phyloP scores from a whole-genome alignment of 2,329 filamentous ascomycete species.

The Massarina eburnea region DNA sequence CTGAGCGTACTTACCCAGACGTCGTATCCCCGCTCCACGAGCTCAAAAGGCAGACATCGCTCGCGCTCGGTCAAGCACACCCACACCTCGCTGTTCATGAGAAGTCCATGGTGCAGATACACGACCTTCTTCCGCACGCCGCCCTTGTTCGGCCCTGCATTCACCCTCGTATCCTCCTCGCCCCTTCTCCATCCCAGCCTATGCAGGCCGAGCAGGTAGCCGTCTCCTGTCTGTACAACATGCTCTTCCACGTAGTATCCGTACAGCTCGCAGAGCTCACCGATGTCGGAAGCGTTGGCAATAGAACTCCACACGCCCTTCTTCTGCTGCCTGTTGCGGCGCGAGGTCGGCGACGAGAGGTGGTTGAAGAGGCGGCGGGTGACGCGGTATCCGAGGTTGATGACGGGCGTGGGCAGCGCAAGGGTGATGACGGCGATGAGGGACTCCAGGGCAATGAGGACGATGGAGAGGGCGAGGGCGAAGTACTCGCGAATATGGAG shows the following conservation, averaged over 20 bases:
- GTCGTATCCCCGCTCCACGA: slow-evolving; percentile 91
- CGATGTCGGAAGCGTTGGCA: slow-evolving; percentile 85
- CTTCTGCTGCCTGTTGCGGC: slow-evolving; percentile 67
- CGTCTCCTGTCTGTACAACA: slow-evolving; percentile 90
- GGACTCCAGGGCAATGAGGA: slow-evolving; percentile 79
- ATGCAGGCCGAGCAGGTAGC: slow-evolving; percentile 88
- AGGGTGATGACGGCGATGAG: slow-evolving; percentile 84
- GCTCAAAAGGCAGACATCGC: slow-evolving; percentile 81
- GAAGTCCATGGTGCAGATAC: slow-evolving; percentile 90
- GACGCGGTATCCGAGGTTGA: slow-evolving; percentile 77
- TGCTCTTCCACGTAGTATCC: slow-evolving; percentile 96
- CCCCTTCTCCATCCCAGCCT: slow-evolving; percentile 80
- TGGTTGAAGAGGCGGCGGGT: slow-evolving; percentile 83
- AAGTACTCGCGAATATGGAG: slow-evolving; percentile 74
- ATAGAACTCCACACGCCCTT: slow-evolving; percentile 76
- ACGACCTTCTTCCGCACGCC: slow-evolving; percentile 76
- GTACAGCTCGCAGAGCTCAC: slow-evolving; percentile 87
- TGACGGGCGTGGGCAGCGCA: slow-evolving; percentile 78
- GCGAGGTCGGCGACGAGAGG: slow-evolving; percentile 70
- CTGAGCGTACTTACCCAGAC: slow-evolving; percentile 71
- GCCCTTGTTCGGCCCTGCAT: slow-evolving; percentile 61
- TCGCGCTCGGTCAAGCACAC: slow-evolving; percentile 86
- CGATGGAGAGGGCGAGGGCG: slow-evolving; percentile 79
- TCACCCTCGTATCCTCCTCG: slow-evolving; percentile 78
- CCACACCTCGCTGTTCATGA: slow-evolving; percentile 99